Conservation (phyloP, 1,139 yeast genomes). For the Scheffersomyces insectosa region DNA sequence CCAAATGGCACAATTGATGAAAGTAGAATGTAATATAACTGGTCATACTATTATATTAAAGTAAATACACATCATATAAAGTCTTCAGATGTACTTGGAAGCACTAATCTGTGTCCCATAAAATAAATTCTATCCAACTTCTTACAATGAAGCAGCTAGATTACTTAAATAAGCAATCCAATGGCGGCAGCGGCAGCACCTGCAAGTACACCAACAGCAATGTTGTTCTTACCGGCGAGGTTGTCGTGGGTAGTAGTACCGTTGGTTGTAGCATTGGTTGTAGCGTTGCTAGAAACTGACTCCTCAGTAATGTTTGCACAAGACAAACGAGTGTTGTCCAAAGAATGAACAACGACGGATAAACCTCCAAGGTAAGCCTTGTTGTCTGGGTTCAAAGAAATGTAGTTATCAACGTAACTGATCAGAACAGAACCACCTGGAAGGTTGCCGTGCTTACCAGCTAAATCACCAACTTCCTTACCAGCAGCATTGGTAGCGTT, state of each 20-base stretch:
- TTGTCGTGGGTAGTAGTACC: neutral
- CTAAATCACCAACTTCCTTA: constrained; percentile 42
- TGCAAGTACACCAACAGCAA: constrained; percentile 16
- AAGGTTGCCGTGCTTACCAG: constrained; percentile 43
- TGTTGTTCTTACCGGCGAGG: constrained; percentile 8
- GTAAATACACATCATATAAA: too few relatives aligned
- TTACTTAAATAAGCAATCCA: constrained; percentile 13
- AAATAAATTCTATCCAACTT: too few relatives aligned
- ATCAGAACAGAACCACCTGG: constrained; percentile 23
- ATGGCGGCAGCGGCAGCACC: constrained; percentile 15
- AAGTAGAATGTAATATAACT: too few relatives aligned
- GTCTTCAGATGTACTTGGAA: too few relatives aligned
- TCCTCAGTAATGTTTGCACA: constrained; percentile 41
- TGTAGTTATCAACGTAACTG: constrained; percentile 34
- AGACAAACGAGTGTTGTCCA: constrained; percentile 34
- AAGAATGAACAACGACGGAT: constrained; percentile 40
- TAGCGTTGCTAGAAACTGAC: constrained; percentile 3
- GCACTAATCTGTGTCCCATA: too few relatives aligned
- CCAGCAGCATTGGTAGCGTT: constrained; percentile 26
- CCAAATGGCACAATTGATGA: too few relatives aligned
- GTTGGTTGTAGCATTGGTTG: constrained; percentile 8
- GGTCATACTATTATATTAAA: too few relatives aligned
- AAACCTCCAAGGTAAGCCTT: constrained; percentile 38
- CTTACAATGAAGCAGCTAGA: neutral
- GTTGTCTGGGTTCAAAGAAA: constrained; percentile 38